Evolutionary conservation across 2,329 filamentous ascomycete genomes (phyloP), one percentile per base, ranked within the genome.

Genomic region (Talaromyces sp.): DNA sequence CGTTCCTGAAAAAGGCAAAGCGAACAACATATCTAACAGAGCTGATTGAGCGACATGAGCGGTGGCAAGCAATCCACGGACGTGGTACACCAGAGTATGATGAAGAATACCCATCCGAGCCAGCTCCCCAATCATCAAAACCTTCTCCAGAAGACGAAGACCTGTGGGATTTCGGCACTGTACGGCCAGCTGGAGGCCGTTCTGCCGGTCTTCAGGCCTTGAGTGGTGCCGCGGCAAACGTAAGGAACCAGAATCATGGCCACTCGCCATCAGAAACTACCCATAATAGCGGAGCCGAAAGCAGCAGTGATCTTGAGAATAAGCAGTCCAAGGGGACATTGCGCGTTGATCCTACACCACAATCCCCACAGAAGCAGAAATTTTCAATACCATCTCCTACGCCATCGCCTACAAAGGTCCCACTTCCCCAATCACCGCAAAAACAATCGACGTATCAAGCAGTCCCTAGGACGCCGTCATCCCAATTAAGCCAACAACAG

Each of bases 101-200:
- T 29, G 86, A 90, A 24, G 81, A 80, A 9, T 55, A 46, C 46
- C 81, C 84, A 41, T 64, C 64, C 31, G 67, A 70, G 19, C 59
- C 54, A 51, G 68, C 66, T 26, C 59, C 58, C 62, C 75, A 81
- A 60, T 70, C 76, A 52, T 68, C 73, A 56, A 66, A 75, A 56
- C 68, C 73, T 64, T 73, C 77, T n/a, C 75, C 80, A 1, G 83
- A 87, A 60, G 83, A 89, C 35, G 91, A 97, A 72, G 95, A 98
- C 73, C 86, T 98, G 71, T 99, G 95, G 95, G 95, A 99, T 74
- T 99, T 99, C 79, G 95, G 95, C 50, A 99, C 95, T 0, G 91
- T 99, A 57, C 85, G 93, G 60, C 87, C 96, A 6, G 87, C 88
- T n/a, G 57, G 57, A 7, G 86, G 88, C 58, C 86, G 87, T 63